Conservation (phyloP, 495 filamentous ascomycete genomes). For the Talaromyces adpressus region DNA sequence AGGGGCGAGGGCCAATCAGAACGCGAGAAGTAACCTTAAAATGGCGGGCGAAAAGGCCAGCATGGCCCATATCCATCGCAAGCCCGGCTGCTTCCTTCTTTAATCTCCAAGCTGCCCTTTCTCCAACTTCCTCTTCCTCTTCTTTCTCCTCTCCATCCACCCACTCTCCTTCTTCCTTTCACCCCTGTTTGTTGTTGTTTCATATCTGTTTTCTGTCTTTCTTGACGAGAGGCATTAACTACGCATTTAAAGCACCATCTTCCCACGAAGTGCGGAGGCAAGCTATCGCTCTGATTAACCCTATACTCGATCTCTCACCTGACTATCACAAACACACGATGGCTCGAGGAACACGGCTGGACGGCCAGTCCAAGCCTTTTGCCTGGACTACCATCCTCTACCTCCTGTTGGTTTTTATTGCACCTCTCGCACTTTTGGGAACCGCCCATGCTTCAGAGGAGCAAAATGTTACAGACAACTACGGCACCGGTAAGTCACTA, state of each 20-base stretch:
- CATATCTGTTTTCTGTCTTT: neutral
- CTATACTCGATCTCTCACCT: neutral
- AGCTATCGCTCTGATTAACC: neutral
- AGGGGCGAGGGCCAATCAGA: slow-evolving; percentile 25
- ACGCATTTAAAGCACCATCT: neutral
- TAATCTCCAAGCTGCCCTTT: slow-evolving; percentile 8
- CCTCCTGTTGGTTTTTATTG: slow-evolving; percentile 74
- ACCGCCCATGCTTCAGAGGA: slow-evolving; percentile 69
- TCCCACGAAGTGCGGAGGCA: neutral
- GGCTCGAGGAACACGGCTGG: slow-evolving; percentile 38
- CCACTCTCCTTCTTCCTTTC: neutral
- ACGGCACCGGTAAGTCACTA: slow-evolving; percentile 56
- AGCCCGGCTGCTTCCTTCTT: slow-evolving; percentile 13
- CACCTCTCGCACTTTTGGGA: slow-evolving; percentile 66
- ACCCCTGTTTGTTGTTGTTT: slow-evolving; percentile 5
- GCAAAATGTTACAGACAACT: slow-evolving; percentile 56
- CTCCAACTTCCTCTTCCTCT: neutral
- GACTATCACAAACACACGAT: slow-evolving; percentile 28
- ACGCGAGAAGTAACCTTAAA: slow-evolving; percentile 35
- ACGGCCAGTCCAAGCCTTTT: slow-evolving; percentile 43
- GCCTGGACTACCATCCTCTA: slow-evolving; percentile 74
- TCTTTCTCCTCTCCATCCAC: slow-evolving; percentile 1
- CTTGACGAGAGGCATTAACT: neutral
- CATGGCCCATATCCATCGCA: slow-evolving; percentile 32
- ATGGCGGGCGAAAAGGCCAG: slow-evolving; percentile 35